Conservation (phyloP, 345 rosid genomes). For the Gossypium ekmanianum region DNA sequence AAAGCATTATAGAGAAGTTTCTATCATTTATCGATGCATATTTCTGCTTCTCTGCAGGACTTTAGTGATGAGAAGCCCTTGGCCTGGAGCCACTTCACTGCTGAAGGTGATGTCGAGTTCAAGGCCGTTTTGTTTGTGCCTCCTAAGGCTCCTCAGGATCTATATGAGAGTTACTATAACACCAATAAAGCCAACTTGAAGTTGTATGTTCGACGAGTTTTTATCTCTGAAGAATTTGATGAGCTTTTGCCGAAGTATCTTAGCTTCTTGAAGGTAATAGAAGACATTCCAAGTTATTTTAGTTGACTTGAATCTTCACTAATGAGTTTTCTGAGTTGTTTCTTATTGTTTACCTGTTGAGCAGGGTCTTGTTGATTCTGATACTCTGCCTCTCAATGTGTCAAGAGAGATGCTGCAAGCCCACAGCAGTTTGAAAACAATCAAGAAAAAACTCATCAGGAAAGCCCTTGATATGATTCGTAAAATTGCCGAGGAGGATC, state of each 20-base stretch:
- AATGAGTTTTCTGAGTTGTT: background rate
- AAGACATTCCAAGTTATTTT: background rate
- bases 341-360: conserved; percentile 18
- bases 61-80: conserved; percentile 81
- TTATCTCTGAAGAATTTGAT: conserved; percentile 95
- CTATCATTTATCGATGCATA: conserved; percentile 1
- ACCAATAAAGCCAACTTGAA: conserved; percentile 79
- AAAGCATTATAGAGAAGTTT: background rate
- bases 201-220: conserved; percentile 88
- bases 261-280: conserved; percentile 75
- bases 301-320: background rate
- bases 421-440: conserved; percentile 91
- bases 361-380: conserved; percentile 99
- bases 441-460: conserved; percentile 91
- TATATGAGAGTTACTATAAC: conserved; percentile 91
- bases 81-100: conserved; percentile 89
- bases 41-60: conserved; percentile 49
- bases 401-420: conserved; percentile 98
- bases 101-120: conserved; percentile 98
- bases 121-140: conserved; percentile 91
- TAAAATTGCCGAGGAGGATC: conserved; percentile 87
- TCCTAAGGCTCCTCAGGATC: conserved; percentile 93
- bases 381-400: conserved; percentile 86
- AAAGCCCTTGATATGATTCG: conserved; percentile 98
- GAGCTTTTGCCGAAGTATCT: conserved; percentile 93